These are phyloP conservation scores for Discostella stelligera DNA, from an alignment of 352 stramenopile species.

Conservation along the genomic window DNA sequence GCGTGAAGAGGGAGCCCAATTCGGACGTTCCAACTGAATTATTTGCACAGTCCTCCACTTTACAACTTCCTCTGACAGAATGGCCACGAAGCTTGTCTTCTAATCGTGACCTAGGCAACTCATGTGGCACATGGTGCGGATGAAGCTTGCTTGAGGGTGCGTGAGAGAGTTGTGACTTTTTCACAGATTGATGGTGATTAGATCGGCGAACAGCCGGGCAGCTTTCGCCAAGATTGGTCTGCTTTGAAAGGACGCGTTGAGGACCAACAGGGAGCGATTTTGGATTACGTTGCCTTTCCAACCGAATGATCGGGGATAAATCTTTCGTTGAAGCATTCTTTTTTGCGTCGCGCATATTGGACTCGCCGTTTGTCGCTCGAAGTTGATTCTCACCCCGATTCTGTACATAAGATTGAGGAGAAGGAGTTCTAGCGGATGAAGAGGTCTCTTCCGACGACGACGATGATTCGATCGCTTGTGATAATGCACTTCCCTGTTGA, in stretches of 20 bases:
- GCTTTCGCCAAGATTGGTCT: background rate
- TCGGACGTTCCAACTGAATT: conserved; percentile 43
- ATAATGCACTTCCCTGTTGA: background rate
- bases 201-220: background rate
- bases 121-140: conserved; percentile 27
- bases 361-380: too few relatives aligned
- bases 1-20: conserved; percentile 41
- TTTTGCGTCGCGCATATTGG: background rate
- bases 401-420: background rate
- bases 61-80: background rate
- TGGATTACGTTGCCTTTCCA: background rate
- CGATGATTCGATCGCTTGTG: background rate
- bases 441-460: too few relatives aligned
- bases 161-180: background rate
- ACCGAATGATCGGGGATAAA: background rate
- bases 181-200: background rate
- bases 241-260: background rate
- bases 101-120: conserved; percentile 26
- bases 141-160: conserved; percentile 1
- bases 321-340: background rate
- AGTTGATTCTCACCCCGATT: too few relatives aligned
- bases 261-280: background rate
- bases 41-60: conserved; percentile 14
- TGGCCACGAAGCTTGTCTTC: conserved; percentile 42
- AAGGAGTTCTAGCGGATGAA: background rate